These are phyloP conservation scores for Pseudopyricularia cyperi DNA, from an alignment of 2,329 filamentous ascomycete genomes.

Conservation along the genomic window DNA sequence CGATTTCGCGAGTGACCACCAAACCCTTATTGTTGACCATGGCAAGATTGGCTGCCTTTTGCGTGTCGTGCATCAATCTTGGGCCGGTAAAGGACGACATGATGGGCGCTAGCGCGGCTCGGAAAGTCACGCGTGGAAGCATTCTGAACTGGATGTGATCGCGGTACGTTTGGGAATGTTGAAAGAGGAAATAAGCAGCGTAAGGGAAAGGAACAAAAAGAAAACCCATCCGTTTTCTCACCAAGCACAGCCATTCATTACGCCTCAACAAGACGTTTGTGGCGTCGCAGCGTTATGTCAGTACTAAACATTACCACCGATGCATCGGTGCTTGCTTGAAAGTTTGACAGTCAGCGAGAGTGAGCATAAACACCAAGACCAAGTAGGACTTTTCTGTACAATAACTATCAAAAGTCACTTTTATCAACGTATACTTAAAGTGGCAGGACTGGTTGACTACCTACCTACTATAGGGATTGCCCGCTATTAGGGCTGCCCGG, in stretches of 20 bases:
- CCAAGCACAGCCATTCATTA: neutral
- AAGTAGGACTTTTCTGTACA: neutral
- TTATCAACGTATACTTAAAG: neutral
- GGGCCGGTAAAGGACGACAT: neutral
- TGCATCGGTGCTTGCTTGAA: neutral
- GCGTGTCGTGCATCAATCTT: neutral
- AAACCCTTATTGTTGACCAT: neutral
- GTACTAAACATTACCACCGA: neutral
- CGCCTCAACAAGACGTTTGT: neutral
- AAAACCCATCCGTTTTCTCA: neutral
- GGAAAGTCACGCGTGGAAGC: neutral
- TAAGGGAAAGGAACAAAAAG: neutral
- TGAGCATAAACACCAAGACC: neutral
- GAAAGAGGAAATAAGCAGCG: too few relatives aligned
- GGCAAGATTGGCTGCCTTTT: neutral
- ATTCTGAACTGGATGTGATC: neutral
- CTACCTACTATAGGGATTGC: too few relatives aligned
- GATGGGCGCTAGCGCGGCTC: neutral
- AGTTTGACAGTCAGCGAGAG: neutral
- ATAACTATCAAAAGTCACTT: neutral
- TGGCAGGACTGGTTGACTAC: neutral
- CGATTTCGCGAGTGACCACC: neutral
- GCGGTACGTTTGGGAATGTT: neutral
- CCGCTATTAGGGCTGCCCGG: neutral
- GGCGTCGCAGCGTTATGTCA: neutral